Base-by-base conservation (phyloP, 2,329 filamentous ascomycete genomes). In the Fusarium sp. region DNA sequence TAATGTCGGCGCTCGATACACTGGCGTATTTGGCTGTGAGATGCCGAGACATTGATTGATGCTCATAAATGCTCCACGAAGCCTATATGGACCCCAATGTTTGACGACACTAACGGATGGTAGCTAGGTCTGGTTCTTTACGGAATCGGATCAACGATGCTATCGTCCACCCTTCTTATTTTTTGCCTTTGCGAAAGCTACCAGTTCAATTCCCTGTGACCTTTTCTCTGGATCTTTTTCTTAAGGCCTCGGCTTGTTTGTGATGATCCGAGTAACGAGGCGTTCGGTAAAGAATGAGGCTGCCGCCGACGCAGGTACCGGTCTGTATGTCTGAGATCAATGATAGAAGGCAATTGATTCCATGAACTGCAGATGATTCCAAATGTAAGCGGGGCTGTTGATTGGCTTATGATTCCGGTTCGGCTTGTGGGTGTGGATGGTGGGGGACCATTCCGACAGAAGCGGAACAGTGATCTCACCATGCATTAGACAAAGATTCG, bases 291-390 rank as follows among this genome's bases (percentile, higher is more conserved):
- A 32, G 12, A 46, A 14, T 51, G 59, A 59, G 47, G 32, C 25
- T 32, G 29, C 22, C 49, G 49, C 30, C 16, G 38, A 65, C 45
- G 62, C 62, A 66, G 62, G 63, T 66, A 66, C 57, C 12, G 29
- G 12, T 32, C 25, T 42, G 32, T 34, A 32, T 29, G 46, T 42
- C 46, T 40, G 42, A 42, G 32, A 24, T 52, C 22, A n/a, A 15
- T 16, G 12, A 27, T 18, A 12, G 18, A 52, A 52, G 50, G 24
- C 25, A 38, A 58, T 57, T 64, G 59, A 64, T 64, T 65, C 62
- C 62, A 65, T 46, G 40, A 22, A 27, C n/a, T 59, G 45, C 38
- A 64, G 49, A 65, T 65, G 62, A 65, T 65, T 65, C 62, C 62
- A 65, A 65, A 65, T 65, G 62, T 65, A 65, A 65, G 62, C 60